phyloP scores from a whole-genome alignment of 1,284 basidiomycete species.

The Apiotrichum siamense region DNA sequence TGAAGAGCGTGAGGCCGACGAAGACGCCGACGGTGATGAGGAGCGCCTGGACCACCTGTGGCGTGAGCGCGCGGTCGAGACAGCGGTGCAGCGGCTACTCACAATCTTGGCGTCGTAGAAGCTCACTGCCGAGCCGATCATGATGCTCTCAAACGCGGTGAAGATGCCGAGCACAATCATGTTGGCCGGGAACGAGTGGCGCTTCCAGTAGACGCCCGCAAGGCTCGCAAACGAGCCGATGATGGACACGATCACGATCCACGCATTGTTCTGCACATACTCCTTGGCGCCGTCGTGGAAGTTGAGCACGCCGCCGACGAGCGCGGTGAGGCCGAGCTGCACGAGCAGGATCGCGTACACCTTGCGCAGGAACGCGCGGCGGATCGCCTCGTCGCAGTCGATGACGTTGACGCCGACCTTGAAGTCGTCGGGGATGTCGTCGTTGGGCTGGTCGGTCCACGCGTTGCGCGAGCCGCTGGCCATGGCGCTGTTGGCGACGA shows the following conservation, averaged over 20 bases:
- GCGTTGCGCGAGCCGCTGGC: conserved; percentile 24
- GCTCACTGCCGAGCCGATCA: conserved; percentile 48
- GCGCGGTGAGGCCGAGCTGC: conserved; percentile 38
- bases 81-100: conserved; percentile 9
- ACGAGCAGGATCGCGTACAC: conserved; percentile 44
- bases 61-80: no score
- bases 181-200: conserved; percentile 49
- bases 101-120: conserved; percentile 45
- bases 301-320: conserved; percentile 30
- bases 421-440: conserved; percentile 45
- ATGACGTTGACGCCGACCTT: conserved; percentile 45
- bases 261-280: conserved; percentile 39
- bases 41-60: conserved; percentile 53
- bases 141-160: conserved; percentile 49
- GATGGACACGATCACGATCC: conserved; percentile 44
- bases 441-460: conserved; percentile 41
- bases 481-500: conserved; percentile 15
- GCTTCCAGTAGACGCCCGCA: conserved; percentile 43
- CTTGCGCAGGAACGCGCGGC: conserved; percentile 46
- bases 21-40: conserved; percentile 54
- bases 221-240: conserved; percentile 43
- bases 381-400: conserved; percentile 45
- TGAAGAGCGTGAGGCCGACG: conserved; percentile 53
- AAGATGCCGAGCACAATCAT: conserved; percentile 51
- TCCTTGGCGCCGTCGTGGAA: conserved; percentile 24